A percentile compares a stretch with the other conserved stretches of the same genome.
Evolutionary conservation across 345 rosid species (phyloP).

Genomic region (Eucalyptus pauciflora): DNA sequence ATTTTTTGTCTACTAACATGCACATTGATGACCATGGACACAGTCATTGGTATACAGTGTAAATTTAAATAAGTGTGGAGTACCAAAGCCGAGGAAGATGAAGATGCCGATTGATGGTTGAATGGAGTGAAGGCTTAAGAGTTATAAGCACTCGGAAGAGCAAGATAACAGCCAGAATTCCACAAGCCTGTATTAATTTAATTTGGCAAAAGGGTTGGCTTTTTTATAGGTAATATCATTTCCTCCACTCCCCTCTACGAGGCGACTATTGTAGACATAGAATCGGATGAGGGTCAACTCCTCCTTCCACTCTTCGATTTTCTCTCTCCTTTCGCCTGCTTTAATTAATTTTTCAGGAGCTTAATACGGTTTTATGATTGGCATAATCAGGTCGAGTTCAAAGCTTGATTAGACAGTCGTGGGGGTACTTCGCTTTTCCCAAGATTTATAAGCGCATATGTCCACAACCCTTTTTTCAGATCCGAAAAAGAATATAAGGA

Average conservation of each 20-base stretch:
- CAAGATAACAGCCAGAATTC: not conserved
- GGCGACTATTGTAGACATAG: not conserved
- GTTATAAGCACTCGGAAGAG: not conserved
- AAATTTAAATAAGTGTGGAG: not conserved
- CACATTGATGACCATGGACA: not conserved
- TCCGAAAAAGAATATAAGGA: not conserved
- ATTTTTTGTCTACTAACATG: not conserved
- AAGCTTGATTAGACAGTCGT: conserved; percentile 15
- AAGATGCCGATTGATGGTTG: not conserved
- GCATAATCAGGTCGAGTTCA: not conserved
- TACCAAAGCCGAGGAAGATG: not conserved
- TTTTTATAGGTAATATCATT: not conserved
- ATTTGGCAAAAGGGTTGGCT: no score
- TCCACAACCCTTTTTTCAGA: not conserved
- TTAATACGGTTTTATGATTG: no score
- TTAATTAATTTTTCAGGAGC: no score
- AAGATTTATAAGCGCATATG: conserved; percentile 5
- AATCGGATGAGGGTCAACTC: conserved; percentile 11
- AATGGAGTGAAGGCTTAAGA: not conserved
- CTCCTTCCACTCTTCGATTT: no score
- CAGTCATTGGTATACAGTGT: not conserved
- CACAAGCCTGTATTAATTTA: no score
- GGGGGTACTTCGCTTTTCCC: conserved; percentile 19
- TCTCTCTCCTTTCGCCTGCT: no score
- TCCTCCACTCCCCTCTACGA: not conserved